phyloP scores from a whole-genome alignment of 2,329 filamentous ascomycete species.

The Aspergillus intermedius region DNA sequence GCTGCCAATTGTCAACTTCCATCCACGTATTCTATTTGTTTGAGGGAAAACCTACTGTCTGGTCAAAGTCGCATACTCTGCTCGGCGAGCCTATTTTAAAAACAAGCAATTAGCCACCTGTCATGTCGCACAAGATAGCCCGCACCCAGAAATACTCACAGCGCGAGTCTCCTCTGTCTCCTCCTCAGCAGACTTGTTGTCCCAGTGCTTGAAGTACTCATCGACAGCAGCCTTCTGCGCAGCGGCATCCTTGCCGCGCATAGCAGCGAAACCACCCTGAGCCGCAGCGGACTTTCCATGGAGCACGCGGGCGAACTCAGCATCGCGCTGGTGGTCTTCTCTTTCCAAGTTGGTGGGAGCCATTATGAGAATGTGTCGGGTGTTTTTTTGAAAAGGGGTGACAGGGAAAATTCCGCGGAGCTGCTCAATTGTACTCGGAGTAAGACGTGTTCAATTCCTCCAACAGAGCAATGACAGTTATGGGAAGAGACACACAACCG shows the following conservation, averaged over 20 bases:
- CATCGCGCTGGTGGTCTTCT: conserved; percentile 80
- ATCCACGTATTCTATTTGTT: background rate
- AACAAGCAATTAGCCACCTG: conserved; percentile 6
- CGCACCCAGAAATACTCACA: conserved; percentile 43
- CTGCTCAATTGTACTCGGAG: background rate
- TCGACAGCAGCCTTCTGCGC: conserved; percentile 78
- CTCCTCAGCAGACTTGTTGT: conserved; percentile 68
- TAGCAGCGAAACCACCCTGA: conserved; percentile 68
- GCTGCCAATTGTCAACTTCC: conserved; percentile 37
- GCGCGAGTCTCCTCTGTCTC: conserved; percentile 81
- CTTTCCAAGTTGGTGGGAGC: conserved; percentile 59
- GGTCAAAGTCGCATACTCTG: conserved; percentile 88
- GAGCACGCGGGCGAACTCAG: conserved; percentile 81
- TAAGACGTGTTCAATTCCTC: too few relatives aligned
- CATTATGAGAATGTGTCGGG: conserved; percentile 36
- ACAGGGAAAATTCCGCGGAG: background rate
- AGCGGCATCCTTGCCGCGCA: conserved; percentile 73
- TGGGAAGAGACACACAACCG: too few relatives aligned
- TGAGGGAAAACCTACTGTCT: conserved; percentile 62
- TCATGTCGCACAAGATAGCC: background rate
- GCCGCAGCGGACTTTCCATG: conserved; percentile 68
- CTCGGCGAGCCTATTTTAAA: conserved; percentile 59
- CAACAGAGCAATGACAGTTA: too few relatives aligned
- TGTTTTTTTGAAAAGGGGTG: conserved; percentile 13
- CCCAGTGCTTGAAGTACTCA: conserved; percentile 96